Base-by-base conservation (phyloP, 2,329 filamentous ascomycete genomes). In the Pseudocercospora pini-densiflorae region DNA sequence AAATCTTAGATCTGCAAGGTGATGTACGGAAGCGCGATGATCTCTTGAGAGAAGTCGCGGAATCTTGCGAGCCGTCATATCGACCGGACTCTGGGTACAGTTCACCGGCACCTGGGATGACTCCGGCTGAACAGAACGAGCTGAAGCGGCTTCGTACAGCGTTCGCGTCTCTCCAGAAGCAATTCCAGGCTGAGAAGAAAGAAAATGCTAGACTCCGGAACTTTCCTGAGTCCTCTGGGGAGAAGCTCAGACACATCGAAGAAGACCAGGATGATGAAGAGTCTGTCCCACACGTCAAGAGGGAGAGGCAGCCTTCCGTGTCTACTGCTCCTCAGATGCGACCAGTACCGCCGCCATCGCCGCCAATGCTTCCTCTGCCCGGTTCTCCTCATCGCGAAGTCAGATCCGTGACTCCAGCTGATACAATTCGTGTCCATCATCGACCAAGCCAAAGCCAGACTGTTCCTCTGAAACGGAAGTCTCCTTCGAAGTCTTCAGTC, bases 261-360 rank as follows among this genome's bases (percentile, higher is more conserved):
- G 62, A 58, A 19, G 55, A 65, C 21, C 63, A 68, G 33, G 70
- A 73, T 36, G 69, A 72, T 55, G 70, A 71, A 19, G 65, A 72
- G 47, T 45, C 49, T 16, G 54, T 59, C 23, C 60, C 59, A 6
- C 54, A 47, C 7, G 36, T 57, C 33, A 55, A 63, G 16, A 58
- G 29, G n/a, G 55, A 58, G 55, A 24, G n/a, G 5, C 31, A 58
- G 10, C 8, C 10, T 21, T 23, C 24, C 8, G 1, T 27, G 7
- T 23, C 31, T 19, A 16, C 55, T n/a, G 29, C 16, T 21, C 9
- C 5, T 40, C n/a, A n/a, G 8, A 10, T 57, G n/a, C 0, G 29
- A 27, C 19, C 55, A 43, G 36, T 27, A 5, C 29, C 55, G 31
- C 16, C 29, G 21, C 55, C 55, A 23, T 58, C 55, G 53, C n/a